Conservation (phyloP, 2,329 filamentous ascomycete species). For the Colletotrichum camelliae region DNA sequence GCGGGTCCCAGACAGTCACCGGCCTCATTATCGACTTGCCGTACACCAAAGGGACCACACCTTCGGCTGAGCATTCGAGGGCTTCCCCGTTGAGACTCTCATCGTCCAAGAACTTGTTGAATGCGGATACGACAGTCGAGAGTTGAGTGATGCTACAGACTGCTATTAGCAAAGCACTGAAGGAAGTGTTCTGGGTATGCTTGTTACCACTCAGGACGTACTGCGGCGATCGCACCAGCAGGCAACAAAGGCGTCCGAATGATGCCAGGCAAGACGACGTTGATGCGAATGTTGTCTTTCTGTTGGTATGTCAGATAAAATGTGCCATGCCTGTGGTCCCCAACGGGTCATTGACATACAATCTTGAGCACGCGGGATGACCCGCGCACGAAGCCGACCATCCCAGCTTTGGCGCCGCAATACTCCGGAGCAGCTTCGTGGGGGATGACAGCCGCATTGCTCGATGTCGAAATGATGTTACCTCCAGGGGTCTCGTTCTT, state of each 20-base stretch:
- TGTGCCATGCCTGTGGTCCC: neutral
- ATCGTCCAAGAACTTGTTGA: slow-evolving; percentile 50
- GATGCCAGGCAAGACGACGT: neutral
- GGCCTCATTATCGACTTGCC: slow-evolving; percentile 46
- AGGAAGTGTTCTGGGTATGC: neutral
- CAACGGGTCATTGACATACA: neutral
- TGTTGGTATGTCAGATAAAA: neutral
- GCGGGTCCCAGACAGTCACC: slow-evolving; percentile 52
- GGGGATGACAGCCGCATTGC: slow-evolving; percentile 47
- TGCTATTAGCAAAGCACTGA: neutral
- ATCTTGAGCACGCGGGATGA: slow-evolving; percentile 41
- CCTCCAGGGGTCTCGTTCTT: slow-evolving; percentile 49
- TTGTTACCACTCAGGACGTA: neutral
- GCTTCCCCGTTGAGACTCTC: slow-evolving; percentile 43
- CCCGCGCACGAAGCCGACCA: slow-evolving; percentile 45
- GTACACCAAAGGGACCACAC: slow-evolving; percentile 31
- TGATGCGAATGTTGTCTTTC: neutral
- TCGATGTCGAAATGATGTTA: slow-evolving; percentile 48
- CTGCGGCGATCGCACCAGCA: neutral
- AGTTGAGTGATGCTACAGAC: slow-evolving; percentile 41
- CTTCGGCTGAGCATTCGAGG: slow-evolving; percentile 49
- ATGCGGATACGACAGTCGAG: slow-evolving; percentile 49
- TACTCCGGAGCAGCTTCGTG: slow-evolving; percentile 52
- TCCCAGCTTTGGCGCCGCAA: slow-evolving; percentile 54
- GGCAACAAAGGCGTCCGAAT: neutral